phyloP scores from a whole-genome alignment of 140 eudicot genomes.

The Ambrosia hybrid region DNA sequence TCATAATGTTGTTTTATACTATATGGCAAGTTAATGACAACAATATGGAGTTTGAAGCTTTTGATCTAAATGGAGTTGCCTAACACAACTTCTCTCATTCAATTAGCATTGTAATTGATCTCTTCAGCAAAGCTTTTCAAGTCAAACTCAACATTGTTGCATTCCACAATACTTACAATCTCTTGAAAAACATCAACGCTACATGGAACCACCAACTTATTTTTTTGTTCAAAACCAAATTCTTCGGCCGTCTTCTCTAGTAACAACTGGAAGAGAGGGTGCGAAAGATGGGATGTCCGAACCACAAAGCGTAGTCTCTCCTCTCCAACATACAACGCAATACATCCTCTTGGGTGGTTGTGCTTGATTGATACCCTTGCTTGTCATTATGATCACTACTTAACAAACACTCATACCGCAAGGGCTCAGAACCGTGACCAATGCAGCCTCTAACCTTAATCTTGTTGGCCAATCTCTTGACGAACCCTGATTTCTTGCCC shows the following conservation, averaged over 20 bases:
- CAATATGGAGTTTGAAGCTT: constrained; percentile 16
- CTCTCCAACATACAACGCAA: constrained; percentile 79
- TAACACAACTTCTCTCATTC: constrained; percentile 21
- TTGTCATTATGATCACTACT: constrained; percentile 23
- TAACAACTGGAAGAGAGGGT: constrained; percentile 82
- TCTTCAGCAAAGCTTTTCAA: constrained; percentile 59
- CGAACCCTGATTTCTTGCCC: constrained; percentile 54
- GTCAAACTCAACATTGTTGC: constrained; percentile 67
- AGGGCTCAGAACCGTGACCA: constrained; percentile 9
- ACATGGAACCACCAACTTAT: constrained; percentile 69
- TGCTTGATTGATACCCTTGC: constrained; percentile 14
- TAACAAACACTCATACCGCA: constrained; percentile 36
- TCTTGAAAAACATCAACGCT: constrained; percentile 64
- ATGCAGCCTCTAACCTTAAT: constrained; percentile 30
- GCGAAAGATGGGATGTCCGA: constrained; percentile 64
- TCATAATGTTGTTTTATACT: background rate
- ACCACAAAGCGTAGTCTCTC: constrained; percentile 64
- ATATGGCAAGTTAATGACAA: background rate
- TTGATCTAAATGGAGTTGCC: constrained; percentile 23
- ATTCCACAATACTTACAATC: constrained; percentile 57
- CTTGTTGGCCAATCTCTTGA: constrained; percentile 61
- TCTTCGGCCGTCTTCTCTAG: constrained; percentile 68
- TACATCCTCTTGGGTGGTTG: constrained; percentile 59
- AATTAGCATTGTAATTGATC: constrained; percentile 20
- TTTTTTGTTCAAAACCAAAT: constrained; percentile 63